A percentile compares a stretch with the other conserved stretches of the same genome.
phyloP scores from a whole-genome alignment of 2,329 filamentous ascomycete genomes.

The Tolypocladium guangdongense region DNA sequence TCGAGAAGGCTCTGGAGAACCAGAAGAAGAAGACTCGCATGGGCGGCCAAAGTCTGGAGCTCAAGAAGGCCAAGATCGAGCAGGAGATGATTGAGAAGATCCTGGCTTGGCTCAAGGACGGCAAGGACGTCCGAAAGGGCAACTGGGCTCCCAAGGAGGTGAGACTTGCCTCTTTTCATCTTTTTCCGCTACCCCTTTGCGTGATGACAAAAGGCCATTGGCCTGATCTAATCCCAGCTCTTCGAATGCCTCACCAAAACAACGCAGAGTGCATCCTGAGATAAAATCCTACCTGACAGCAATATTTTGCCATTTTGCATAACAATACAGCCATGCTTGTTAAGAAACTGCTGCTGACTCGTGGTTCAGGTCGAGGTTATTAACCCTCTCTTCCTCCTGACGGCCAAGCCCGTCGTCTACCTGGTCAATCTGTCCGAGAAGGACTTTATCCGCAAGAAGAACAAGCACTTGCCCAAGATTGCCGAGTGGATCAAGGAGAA shows the following conservation, averaged over 20 bases:
- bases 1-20: slow-evolving; percentile 86
- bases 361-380: slow-evolving; percentile 76
- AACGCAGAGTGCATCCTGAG: slow-evolving; percentile 79
- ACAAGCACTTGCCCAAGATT: slow-evolving; percentile 93
- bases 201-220: slow-evolving; percentile 98
- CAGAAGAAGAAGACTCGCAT: slow-evolving; percentile 89
- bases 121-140: slow-evolving; percentile 89
- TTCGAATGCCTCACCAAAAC: slow-evolving; percentile 74
- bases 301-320: slow-evolving; percentile 5
- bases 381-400: slow-evolving; percentile 90
- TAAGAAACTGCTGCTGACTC: slow-evolving; percentile 10
- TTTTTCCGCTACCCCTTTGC: slow-evolving; percentile 22
- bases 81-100: slow-evolving; percentile 90
- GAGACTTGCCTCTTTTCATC: slow-evolving; percentile 29
- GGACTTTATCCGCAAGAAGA: slow-evolving; percentile 98
- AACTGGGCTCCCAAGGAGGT: slow-evolving; percentile 93
- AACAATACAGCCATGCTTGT: background rate
- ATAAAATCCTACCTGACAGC: slow-evolving; percentile 65
- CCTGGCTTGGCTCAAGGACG: slow-evolving; percentile 68
- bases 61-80: slow-evolving; percentile 95
- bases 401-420: slow-evolving; percentile 94
- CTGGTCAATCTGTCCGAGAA: slow-evolving; percentile 94
- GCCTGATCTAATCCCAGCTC: slow-evolving; percentile 99
- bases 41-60: slow-evolving; percentile 90
- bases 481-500: slow-evolving; percentile 93